Percentiles rank a stretch among this genome's conserved stretches.
phyloP scores from a whole-genome alignment of 805 yeast species.

The Yarrowia osloensis region DNA sequence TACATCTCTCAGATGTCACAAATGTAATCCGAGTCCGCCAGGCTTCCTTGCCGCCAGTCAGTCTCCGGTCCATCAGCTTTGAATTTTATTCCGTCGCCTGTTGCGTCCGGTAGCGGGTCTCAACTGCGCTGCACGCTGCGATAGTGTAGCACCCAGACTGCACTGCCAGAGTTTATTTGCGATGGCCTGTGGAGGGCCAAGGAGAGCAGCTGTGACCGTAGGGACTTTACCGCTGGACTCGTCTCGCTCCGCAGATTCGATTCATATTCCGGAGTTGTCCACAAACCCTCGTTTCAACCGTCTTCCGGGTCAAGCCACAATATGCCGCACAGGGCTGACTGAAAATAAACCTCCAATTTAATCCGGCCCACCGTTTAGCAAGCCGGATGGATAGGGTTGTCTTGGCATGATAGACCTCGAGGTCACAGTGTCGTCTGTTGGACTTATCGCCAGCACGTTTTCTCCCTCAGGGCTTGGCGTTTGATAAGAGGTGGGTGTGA shows the following conservation, averaged over 20 bases:
- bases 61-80: not conserved
- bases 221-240: not conserved
- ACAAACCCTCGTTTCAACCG: not conserved
- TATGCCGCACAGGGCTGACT: not conserved
- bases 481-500: not conserved
- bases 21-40: not conserved
- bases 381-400: not conserved
- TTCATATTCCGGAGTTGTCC: not conserved
- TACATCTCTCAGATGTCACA: not conserved
- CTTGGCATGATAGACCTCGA: slow-evolving; percentile 6
- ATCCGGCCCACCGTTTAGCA: slow-evolving; percentile 26
- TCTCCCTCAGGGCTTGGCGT: not conserved
- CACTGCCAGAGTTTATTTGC: slow-evolving; percentile 1
- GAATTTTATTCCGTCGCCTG: not conserved
- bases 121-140: too few relatives aligned
- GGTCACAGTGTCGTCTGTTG: not conserved
- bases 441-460: not conserved
- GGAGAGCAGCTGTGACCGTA: not conserved
- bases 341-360: not conserved
- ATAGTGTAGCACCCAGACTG: slow-evolving; percentile 2
- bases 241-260: not conserved
- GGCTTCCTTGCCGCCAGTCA: not conserved
- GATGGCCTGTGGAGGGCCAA: not conserved
- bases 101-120: too few relatives aligned
- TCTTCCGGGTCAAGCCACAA: not conserved